Percentiles rank a stretch among this genome's conserved stretches.
These are phyloP conservation scores for Colletotrichum costaricense DNA, from an alignment of 2,329 filamentous ascomycete genomes.

Conservation along the genomic window DNA sequence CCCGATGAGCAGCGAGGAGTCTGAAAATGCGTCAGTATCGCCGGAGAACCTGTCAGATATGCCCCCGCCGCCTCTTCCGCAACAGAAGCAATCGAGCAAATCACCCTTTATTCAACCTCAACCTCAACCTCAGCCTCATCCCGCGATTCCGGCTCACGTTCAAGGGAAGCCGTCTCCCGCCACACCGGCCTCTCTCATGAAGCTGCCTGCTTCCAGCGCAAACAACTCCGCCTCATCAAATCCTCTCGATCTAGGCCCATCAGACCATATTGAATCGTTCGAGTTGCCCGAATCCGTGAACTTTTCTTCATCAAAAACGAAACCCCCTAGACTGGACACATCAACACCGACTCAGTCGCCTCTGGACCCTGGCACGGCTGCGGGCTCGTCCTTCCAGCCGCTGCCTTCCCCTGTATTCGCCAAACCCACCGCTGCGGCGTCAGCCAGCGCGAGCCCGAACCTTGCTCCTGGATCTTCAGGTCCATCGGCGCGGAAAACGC, in stretches of 20 bases:
- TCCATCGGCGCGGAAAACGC: slow-evolving; percentile 63
- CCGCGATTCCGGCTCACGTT: slow-evolving; percentile 40
- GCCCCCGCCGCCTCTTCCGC: slow-evolving; percentile 75
- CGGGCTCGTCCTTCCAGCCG: slow-evolving; percentile 61
- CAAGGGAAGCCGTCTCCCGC: slow-evolving; percentile 71
- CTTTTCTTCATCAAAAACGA: slow-evolving; percentile 54
- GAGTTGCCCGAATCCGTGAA: slow-evolving; percentile 79
- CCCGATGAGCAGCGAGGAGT: slow-evolving; percentile 59
- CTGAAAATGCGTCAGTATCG: slow-evolving; percentile 75
- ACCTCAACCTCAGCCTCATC: slow-evolving; percentile 42
- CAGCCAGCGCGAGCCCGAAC: slow-evolving; percentile 76
- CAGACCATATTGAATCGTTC: slow-evolving; percentile 67
- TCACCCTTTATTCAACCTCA: slow-evolving; percentile 76
- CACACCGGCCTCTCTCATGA: slow-evolving; percentile 91
- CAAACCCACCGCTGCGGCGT: slow-evolving; percentile 53
- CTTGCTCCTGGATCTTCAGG: slow-evolving; percentile 64
- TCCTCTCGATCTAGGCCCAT: slow-evolving; percentile 51
- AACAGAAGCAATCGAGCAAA: slow-evolving; percentile 71
- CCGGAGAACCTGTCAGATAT: slow-evolving; percentile 73
- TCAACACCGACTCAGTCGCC: slow-evolving; percentile 56
- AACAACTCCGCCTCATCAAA: slow-evolving; percentile 51
- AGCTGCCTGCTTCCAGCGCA: slow-evolving; percentile 67
- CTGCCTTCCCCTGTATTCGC: slow-evolving; percentile 60
- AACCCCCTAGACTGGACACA: slow-evolving; percentile 62
- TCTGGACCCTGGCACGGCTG: slow-evolving; percentile 55